A percentile compares a stretch with the other conserved stretches of the same genome.
Conservation (phyloP, 169 alveolate genomes). For the Plasmodium relictum region DNA sequence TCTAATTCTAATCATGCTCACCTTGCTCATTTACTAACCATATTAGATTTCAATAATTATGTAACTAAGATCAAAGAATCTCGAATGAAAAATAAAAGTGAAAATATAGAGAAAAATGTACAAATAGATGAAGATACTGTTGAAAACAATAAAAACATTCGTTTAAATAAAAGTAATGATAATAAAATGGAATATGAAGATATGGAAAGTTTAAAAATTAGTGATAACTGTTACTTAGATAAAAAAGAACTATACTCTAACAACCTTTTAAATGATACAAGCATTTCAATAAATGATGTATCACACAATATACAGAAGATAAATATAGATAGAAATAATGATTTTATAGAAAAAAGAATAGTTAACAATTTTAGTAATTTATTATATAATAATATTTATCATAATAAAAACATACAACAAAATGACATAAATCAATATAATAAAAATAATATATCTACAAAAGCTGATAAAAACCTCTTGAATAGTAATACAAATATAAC, state of each 20-base stretch:
- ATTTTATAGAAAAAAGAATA: constrained; percentile 35
- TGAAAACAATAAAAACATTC: constrained; percentile 7
- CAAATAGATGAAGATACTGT: constrained; percentile 1
- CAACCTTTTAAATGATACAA: constrained; percentile 5
- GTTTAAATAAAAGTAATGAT: constrained; percentile 40
- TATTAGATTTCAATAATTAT: constrained; percentile 60
- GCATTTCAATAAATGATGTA: constrained; percentile 10
- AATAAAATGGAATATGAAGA: constrained; percentile 59
- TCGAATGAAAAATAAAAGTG: background rate
- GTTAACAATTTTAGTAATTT: constrained; percentile 60
- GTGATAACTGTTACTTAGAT: constrained; percentile 32
- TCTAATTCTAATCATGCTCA: constrained; percentile 64
- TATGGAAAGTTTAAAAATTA: constrained; percentile 31
- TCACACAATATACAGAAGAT: constrained; percentile 10
- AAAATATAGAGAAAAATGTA: background rate
- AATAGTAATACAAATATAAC: constrained; percentile 2
- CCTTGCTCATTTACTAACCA: constrained; percentile 69
- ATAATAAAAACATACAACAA: constrained; percentile 7
- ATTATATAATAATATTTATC: constrained; percentile 27
- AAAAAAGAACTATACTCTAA: constrained; percentile 25
- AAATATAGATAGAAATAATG: constrained; percentile 21
- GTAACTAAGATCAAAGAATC: constrained; percentile 73
- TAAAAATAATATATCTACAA: constrained; percentile 5
- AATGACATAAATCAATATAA: constrained; percentile 13
- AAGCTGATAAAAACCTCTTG: background rate